Evolutionary conservation across 2,329 filamentous ascomycete species (phyloP), one percentile per base, ranked within the genome.

Genomic region (Hypoxylon sp.): DNA sequence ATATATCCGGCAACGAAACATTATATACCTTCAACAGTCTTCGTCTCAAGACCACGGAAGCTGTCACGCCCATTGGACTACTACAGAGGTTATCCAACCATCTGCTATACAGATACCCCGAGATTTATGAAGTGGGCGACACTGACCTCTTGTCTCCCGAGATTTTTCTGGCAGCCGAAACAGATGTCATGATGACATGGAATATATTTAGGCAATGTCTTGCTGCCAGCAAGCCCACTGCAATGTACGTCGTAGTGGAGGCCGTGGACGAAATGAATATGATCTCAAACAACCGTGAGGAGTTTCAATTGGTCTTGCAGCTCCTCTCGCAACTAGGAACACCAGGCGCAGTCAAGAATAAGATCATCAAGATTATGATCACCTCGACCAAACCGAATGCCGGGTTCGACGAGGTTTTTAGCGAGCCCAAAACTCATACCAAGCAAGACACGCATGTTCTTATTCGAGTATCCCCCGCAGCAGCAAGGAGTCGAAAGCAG

Each of bases 1-100:
- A 15, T 9, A 25, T 37, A 11, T 37, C 34, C 3, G 20, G 12
- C 2, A 25, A 37, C 8, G 34, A 37, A 21, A 13, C 34, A 8
- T 21, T 37, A 16, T 37, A 37, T 23, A 26, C 34, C 7, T 37
- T 37, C 7, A 37, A 37, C 34, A 37, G 34, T 21, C 34, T 37
- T 16, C 20, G 12, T 16, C 12, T 25, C 12, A 13, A 11, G 4
- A 21, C 16, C 11, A 11, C 2, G 12, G 34, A 37, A 8, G 27
- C 27, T 7, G 12, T 30, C 8, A 30, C 27, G n/a, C n/a, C 27
- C 5, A 6, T 30, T 2, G n/a, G 27, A 7, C n/a, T 30, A 7
- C 7, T 30, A 30, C 27, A 30, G 27, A 30, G 27, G n/a, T 30
- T 30, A 30, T 30, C 27, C 3, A 30, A 30, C n/a, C 27, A 30